Base-by-base conservation (phyloP, 805 yeast species). In the Schizosaccharomyces lindneri region DNA sequence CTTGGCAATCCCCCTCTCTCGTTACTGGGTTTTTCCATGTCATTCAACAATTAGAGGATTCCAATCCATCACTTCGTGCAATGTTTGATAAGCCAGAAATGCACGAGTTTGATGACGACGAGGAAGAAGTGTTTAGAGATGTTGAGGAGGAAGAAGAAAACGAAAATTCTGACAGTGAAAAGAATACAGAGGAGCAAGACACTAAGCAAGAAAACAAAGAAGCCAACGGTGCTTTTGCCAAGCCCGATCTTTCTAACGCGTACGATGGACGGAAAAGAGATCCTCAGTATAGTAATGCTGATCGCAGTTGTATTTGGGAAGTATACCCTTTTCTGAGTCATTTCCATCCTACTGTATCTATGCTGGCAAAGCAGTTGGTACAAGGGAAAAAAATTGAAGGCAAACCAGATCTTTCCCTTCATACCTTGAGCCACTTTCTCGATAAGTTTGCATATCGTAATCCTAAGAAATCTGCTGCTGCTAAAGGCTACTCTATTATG, bases 391-490 rank as follows among this genome's bases (percentile, higher is more conserved):
- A 70, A 59, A 59, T 64, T 1, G 71, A 79, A 41, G 76, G 78
- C 7, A 85, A 88, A 68, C 98, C 98, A 4, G 97, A 93, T 72
- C 74, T 93, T 62, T 95, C 95, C 5, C 78, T 93, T 64, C 90
- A 81, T 72, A 83, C 96, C 0, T 75, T 93, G 65, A 77, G 85
- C 24, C 97, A 88, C 72, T 93, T 93, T 80, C 78, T 93, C 73
- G 96, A 93, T 72, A 81, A 95, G 71, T 93, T 94, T 73, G 96
- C 93, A 48, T 93, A 93, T 75, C 84, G 87, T 73, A 87, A 88
- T 71, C 87, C 96, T 59, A 87, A 87, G 74, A 84, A 81, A 67
- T 85, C 84, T 71, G 76, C 81, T 21, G 71, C 75, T 43, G 74
- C 82, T n/a, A 82, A 85, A 70, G 97, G 97, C 68, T 76, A 84